phyloP scores from a whole-genome alignment of 306 rosid species.

The Alnus glutinosa region DNA sequence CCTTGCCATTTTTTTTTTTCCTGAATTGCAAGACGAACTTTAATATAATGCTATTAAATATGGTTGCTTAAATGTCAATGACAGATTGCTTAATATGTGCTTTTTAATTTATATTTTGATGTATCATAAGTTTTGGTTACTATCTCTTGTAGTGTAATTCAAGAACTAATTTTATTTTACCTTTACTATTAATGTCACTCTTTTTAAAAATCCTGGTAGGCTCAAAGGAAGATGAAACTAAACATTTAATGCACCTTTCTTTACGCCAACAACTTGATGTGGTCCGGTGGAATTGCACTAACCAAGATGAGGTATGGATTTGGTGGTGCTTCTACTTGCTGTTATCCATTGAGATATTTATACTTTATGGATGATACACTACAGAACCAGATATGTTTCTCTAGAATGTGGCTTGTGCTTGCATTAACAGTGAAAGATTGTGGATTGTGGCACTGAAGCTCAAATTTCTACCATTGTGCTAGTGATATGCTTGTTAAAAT shows the following conservation, averaged over 20 bases:
- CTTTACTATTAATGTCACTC: constrained; percentile 10
- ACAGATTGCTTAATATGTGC: not conserved
- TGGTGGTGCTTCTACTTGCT: constrained; percentile 4
- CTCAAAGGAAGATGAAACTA: constrained; percentile 59
- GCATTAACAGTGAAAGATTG: not conserved
- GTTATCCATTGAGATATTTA: constrained; percentile 7
- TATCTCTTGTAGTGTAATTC: not conserved
- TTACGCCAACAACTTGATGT: constrained; percentile 56
- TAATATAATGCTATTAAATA: not conserved
- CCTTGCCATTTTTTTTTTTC: not conserved
- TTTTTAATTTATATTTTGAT: not conserved
- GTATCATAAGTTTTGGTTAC: not conserved
- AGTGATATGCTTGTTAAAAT: not conserved
- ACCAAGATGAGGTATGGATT: constrained; percentile 76
- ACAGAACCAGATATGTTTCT: not conserved
- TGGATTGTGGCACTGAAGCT: not conserved
- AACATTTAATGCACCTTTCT: constrained; percentile 73
- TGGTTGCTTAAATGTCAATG: not conserved
- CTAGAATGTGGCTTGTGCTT: not conserved
- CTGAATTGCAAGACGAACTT: not conserved
- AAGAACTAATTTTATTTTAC: not conserved
- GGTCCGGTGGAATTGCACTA: constrained; percentile 76
- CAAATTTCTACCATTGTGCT: not conserved
- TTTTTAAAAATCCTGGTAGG: constrained; percentile 44
- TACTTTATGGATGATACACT: not conserved